These are phyloP conservation scores for Syncephalastrum monosporum DNA, from an alignment of 371 early-diverging fungal genomes.

Conservation along the genomic window DNA sequence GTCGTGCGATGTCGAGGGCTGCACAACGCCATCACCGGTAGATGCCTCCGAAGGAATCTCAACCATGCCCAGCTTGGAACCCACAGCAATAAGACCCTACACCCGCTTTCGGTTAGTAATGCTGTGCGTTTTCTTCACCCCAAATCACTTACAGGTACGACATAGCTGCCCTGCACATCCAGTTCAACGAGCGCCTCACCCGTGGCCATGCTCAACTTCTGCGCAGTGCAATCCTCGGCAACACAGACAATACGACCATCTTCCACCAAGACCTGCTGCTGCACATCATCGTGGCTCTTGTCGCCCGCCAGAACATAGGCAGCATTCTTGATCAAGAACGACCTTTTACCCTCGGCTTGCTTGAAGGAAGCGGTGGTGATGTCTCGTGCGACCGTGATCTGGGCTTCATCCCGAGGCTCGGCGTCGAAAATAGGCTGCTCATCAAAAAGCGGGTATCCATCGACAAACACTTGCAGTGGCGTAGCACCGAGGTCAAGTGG, in stretches of 20 bases:
- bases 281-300: slow-evolving; percentile 13
- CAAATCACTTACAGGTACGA: slow-evolving; percentile 31
- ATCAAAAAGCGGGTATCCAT: slow-evolving; percentile 60
- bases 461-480: slow-evolving; percentile 70
- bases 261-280: slow-evolving; percentile 34
- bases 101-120: background rate
- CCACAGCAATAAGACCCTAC: slow-evolving; percentile 50
- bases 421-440: slow-evolving; percentile 21
- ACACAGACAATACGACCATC: slow-evolving; percentile 48
- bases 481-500: slow-evolving; percentile 69
- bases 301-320: slow-evolving; percentile 26
- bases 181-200: slow-evolving; percentile 9
- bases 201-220: slow-evolving; percentile 3
- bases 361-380: background rate
- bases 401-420: slow-evolving; percentile 4
- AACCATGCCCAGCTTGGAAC: slow-evolving; percentile 53
- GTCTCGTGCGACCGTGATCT: background rate
- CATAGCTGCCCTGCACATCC: slow-evolving; percentile 36
- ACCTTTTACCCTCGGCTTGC: slow-evolving; percentile 6
- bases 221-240: slow-evolving; percentile 27
- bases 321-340: slow-evolving; percentile 34
- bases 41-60: slow-evolving; percentile 57
- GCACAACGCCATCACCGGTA: slow-evolving; percentile 53
- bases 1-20: slow-evolving; percentile 20
- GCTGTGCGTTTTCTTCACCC: too few species aligned